Evolutionary conservation across 495 filamentous ascomycete genomes (phyloP).

Genomic region (Delitschia confertaspora): DNA sequence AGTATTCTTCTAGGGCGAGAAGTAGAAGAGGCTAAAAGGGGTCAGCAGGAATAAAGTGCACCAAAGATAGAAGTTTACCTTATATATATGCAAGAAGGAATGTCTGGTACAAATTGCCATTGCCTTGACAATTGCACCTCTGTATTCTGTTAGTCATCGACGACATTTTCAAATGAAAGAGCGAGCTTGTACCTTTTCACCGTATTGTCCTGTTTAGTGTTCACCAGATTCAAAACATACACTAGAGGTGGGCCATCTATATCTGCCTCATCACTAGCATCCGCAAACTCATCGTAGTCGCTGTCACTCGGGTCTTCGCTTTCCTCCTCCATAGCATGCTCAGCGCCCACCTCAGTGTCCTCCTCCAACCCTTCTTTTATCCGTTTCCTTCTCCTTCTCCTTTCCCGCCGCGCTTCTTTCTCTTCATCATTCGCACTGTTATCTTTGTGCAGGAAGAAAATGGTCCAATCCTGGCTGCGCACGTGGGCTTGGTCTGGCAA

Average conservation of each 20-base stretch:
- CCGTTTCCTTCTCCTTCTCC: constrained; percentile 38
- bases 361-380: constrained; percentile 25
- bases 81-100: constrained; percentile 98
- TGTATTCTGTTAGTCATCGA: constrained; percentile 31
- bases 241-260: constrained; percentile 82
- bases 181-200: constrained; percentile 58
- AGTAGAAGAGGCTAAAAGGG: constrained; percentile 69
- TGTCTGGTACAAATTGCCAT: constrained; percentile 99
- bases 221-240: constrained; percentile 95
- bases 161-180: neutral
- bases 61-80: constrained; percentile 43
- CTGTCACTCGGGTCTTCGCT: constrained; percentile 39
- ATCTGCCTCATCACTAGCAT: constrained; percentile 50
- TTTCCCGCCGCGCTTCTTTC: constrained; percentile 46
- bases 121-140: constrained; percentile 91
- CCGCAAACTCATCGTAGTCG: constrained; percentile 47
- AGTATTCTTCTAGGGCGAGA: constrained; percentile 95
- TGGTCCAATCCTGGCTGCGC: constrained; percentile 95
- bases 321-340: constrained; percentile 43
- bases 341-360: constrained; percentile 15
- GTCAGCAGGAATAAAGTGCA: neutral
- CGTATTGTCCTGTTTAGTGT: constrained; percentile 90
- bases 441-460: constrained; percentile 97
- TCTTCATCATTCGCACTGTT: constrained; percentile 65
- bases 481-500: constrained; percentile 94